These are phyloP conservation scores for Ascoidea tarda DNA, from an alignment of 805 yeast genomes.

Conservation along the genomic window DNA sequence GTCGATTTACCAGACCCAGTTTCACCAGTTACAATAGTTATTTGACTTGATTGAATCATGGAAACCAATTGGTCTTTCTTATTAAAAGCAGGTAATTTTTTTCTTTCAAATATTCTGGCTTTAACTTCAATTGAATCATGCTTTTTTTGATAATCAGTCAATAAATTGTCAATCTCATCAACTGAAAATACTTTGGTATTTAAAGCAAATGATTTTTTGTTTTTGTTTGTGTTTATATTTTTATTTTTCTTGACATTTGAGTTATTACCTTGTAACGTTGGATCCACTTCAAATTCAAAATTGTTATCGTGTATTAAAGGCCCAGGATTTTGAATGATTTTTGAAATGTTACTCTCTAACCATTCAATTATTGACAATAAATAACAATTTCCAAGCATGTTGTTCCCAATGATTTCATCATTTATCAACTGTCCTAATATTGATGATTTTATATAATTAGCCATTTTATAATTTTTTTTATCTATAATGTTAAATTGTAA, in stretches of 20 bases:
- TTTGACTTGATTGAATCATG: constrained; percentile 41
- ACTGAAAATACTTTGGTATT: too few relatives aligned
- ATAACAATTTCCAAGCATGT: constrained; percentile 55
- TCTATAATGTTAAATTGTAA: constrained; percentile 34
- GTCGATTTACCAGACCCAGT: constrained; percentile 98
- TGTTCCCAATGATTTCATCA: constrained; percentile 21
- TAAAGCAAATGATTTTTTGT: background rate
- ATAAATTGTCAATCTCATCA: constrained; percentile 20
- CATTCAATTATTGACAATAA: constrained; percentile 62
- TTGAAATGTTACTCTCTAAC: constrained; percentile 48
- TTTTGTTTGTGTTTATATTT: constrained; percentile 1
- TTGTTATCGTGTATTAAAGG: constrained; percentile 25
- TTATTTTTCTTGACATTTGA: constrained; percentile 13
- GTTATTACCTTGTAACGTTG: constrained; percentile 12
- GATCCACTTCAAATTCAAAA: background rate
- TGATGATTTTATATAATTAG: constrained; percentile 57
- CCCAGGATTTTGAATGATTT: constrained; percentile 63
- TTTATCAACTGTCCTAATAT: constrained; percentile 32
- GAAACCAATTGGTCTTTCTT: constrained; percentile 42
- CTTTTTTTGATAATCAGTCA: constrained; percentile 21
- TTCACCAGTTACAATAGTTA: constrained; percentile 83
- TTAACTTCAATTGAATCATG: constrained; percentile 20
- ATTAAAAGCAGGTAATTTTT: constrained; percentile 73
- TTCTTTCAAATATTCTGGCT: constrained; percentile 30
- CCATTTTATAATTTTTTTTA: constrained; percentile 31